Base-by-base conservation (phyloP, 805 yeast genomes). In the Kodamaea neixiangensis region DNA sequence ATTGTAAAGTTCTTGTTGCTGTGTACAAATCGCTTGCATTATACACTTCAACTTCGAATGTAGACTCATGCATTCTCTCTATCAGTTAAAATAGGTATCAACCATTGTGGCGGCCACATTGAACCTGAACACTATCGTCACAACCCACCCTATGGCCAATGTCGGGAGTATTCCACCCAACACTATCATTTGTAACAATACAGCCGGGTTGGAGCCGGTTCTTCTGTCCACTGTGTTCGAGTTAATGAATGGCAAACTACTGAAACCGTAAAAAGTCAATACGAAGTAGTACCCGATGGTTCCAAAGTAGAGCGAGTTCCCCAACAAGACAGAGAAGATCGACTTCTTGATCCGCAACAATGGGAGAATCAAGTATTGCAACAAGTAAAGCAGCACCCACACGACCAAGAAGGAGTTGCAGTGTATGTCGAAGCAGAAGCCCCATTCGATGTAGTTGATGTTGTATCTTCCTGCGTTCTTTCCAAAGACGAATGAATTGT, bases 401-500 rank as follows among this genome's bases (percentile, higher is more conserved):
- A 90, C 83, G 13, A 86, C 74, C 55, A 90, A 70, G 64, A 87
- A 90, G n/a, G 96, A 81, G 67, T 92, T 92, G 72, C 97, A 89
- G 69, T 92, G 97, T 21, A 91, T 85, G 62, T 91, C 97, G 64
- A 92, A 92, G 71, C 97, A 90, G 65, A 89, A 91, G 1, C 93
- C 91, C 97, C 97, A 92, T 64, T 92, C 97, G 48, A 89, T 71
- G 57, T 62, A 75, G 64, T 60, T 74, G 41, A 64, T 60, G 52
- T 63, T 69, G 49, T 62, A 64, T 41, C 55, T 56, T n/a, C 46
- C 54, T 10, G 53, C 25, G 14, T 52, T 37, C 58, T 60, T 53
- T 58, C 57, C 73, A 52, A 50, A 47, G 19, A 43, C 49, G 20
- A 57, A 61, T 3, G 61, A 38, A 35, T 60, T 72, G 55, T 79